A percentile compares a stretch with the other conserved stretches of the same genome.
Conservation (phyloP, 2,329 filamentous ascomycete genomes). For the Diaporthe sp. region DNA sequence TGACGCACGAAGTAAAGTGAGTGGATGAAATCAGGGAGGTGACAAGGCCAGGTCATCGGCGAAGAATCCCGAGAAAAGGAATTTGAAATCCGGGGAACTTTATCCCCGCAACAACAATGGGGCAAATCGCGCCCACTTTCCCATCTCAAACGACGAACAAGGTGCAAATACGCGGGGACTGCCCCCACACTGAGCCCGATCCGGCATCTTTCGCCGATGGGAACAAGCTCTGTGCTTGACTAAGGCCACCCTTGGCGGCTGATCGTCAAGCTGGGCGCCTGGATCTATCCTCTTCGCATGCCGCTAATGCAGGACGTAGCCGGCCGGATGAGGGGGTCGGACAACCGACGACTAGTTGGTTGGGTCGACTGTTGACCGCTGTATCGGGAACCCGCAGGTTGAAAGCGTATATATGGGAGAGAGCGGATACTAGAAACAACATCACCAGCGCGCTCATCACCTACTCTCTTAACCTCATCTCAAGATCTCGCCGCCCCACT, state of each 20-base stretch:
- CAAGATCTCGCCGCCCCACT: not conserved
- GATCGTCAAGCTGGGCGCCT: conserved; percentile 10
- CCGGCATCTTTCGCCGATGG: not conserved
- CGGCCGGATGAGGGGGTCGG: conserved; percentile 21
- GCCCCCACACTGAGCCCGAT: not conserved
- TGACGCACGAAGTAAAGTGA: not conserved
- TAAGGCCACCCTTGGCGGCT: conserved; percentile 1
- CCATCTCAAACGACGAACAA: conserved; percentile 1
- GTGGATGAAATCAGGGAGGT: conserved; percentile 9
- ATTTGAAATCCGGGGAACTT: conserved; percentile 7
- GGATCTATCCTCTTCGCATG: conserved; percentile 13
- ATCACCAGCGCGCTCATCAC: not conserved
- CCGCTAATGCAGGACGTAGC: conserved; percentile 14
- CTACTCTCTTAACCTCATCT: not conserved
- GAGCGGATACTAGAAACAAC: not conserved
- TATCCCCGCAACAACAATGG: not conserved
- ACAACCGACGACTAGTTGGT: not conserved
- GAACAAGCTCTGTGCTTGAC: not conserved
- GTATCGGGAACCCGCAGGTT: not conserved
- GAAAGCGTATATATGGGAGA: conserved; percentile 16
- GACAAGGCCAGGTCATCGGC: conserved; percentile 2
- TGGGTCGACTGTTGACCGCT: conserved; percentile 30
- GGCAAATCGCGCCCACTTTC: conserved; percentile 3
- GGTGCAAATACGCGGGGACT: conserved; percentile 4
- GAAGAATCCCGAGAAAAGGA: conserved; percentile 25